Evolutionary conservation across 192 early-diverging fungal genomes (phyloP).

Genomic region (Nowakowskiella sp.): DNA sequence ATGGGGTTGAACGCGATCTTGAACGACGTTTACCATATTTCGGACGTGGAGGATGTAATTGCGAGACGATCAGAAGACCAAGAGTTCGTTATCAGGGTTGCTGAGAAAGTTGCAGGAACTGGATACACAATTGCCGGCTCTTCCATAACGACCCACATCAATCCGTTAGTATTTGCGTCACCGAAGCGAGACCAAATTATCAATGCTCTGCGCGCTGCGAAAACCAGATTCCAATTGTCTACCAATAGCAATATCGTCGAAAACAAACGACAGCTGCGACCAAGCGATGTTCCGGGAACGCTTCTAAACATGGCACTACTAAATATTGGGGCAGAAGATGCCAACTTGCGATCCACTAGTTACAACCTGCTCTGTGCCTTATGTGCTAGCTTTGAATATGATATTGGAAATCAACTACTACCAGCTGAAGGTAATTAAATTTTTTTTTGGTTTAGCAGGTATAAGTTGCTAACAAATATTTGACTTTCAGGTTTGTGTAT

Average conservation of each 20-base stretch:
- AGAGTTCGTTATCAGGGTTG: slow-evolving; percentile 73
- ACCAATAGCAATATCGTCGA: slow-evolving; percentile 48
- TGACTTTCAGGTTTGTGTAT: slow-evolving; percentile 62
- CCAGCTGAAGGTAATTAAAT: slow-evolving; percentile 51
- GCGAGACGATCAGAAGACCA: slow-evolving; percentile 54
- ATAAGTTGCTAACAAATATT: too few species aligned
- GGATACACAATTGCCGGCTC: slow-evolving; percentile 4
- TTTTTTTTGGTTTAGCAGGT: too few species aligned
- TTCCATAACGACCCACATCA: slow-evolving; percentile 1
- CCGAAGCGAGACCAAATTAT: slow-evolving; percentile 62
- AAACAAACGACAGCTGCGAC: slow-evolving; percentile 66
- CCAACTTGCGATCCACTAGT: slow-evolving; percentile 68
- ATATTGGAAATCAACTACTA: slow-evolving; percentile 70
- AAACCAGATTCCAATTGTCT: slow-evolving; percentile 58
- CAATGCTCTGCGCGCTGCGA: slow-evolving; percentile 64
- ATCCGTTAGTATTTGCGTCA: slow-evolving; percentile 57
- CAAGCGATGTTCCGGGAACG: slow-evolving; percentile 83
- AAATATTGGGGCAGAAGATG: slow-evolving; percentile 77
- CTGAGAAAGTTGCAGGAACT: slow-evolving; percentile 19
- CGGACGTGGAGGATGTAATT: slow-evolving; percentile 66
- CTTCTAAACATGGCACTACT: slow-evolving; percentile 88
- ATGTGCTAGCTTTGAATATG: slow-evolving; percentile 71
- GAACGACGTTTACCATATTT: slow-evolving; percentile 83
- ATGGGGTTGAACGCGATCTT: slow-evolving; percentile 60
- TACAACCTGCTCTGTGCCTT: slow-evolving; percentile 89